Evolutionary conservation across 2,329 filamentous ascomycete genomes (phyloP), one percentile per base, ranked within the genome.

Genomic region (Aspergillus ibericus): DNA sequence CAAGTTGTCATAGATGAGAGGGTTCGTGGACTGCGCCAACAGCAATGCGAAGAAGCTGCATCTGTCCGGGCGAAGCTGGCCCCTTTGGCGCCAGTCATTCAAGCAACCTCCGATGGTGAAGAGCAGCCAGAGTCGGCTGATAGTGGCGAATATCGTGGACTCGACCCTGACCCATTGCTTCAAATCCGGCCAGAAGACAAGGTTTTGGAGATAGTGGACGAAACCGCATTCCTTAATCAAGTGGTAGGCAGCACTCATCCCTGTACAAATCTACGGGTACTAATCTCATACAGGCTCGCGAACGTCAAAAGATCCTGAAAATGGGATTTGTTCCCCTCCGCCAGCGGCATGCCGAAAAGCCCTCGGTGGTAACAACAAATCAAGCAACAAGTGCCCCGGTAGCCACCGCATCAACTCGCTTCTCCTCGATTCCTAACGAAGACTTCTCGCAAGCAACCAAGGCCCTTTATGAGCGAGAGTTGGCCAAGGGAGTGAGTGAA

Each of bases 391-490:
- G 78, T 68, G 68, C 77, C 16, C 80, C 83, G 2, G 79, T 76
- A 8, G 75, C 80, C 48, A 74, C 84, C 5, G 85, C 84, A 8
- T 84, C 85, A 0, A 85, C 87, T 42, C 84, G 91, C 48, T 93
- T 93, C 71, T 87, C 90, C 1, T 78, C 86, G 9, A 80, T 84
- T 10, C 83, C 83, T 20, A 88, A 89, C 62, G 90, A 92, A 63
- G 91, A 96, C 74, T 91, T 91, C 68, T 96, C 92, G 0, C 88
- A 92, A 70, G 90, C 90, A 1, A 96, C 92, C 44, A 93, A 90
- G 75, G 92, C 91, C 5, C 80, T 96, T 34, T 97, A 96, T 72
- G 93, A 98, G 69, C 87, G 93, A 51, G 95, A 98, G 75, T 90
- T 96, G 47, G 93, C 95, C 18, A 88, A 92, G 61, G 95, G 95